phyloP scores from a whole-genome alignment of 768 basidiomycete genomes.

The Lepiota subincarnata region DNA sequence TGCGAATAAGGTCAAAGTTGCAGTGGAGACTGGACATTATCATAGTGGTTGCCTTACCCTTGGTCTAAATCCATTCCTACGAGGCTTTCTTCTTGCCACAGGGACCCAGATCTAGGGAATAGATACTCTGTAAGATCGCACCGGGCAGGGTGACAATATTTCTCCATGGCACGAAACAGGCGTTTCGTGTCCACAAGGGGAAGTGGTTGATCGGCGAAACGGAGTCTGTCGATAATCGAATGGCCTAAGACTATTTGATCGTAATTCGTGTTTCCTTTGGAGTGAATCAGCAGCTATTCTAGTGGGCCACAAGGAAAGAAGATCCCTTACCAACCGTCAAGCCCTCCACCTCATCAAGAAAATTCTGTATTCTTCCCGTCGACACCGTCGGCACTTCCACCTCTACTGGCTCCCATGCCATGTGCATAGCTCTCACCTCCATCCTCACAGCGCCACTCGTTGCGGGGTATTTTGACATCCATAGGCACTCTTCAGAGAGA shows the following conservation, averaged over 20 bases:
- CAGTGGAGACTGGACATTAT: background rate
- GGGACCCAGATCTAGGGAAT: constrained; percentile 1
- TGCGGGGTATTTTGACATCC: constrained; percentile 32
- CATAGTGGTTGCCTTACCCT: background rate
- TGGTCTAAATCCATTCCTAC: background rate
- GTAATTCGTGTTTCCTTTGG: background rate
- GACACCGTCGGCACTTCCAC: background rate
- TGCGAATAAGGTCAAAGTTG: background rate
- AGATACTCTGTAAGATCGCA: constrained; percentile 5
- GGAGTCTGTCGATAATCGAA: constrained; percentile 1
- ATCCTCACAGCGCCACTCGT: constrained; percentile 14
- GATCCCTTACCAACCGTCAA: background rate
- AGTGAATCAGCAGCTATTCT: background rate
- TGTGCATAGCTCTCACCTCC: constrained; percentile 18
- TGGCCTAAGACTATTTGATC: background rate
- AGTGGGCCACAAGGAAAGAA: background rate
- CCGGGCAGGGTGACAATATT: background rate
- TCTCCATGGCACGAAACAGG: background rate
- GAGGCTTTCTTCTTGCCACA: constrained; percentile 1
- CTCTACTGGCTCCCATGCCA: background rate
- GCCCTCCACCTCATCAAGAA: background rate
- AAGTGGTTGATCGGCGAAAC: background rate
- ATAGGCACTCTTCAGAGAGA: constrained; percentile 23
- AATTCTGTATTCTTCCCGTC: background rate
- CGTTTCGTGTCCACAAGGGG: background rate